Evolutionary conservation across 1,284 basidiomycete genomes (phyloP), one percentile per base, ranked within the genome.

Genomic region (Kwoniella shivajii): DNA sequence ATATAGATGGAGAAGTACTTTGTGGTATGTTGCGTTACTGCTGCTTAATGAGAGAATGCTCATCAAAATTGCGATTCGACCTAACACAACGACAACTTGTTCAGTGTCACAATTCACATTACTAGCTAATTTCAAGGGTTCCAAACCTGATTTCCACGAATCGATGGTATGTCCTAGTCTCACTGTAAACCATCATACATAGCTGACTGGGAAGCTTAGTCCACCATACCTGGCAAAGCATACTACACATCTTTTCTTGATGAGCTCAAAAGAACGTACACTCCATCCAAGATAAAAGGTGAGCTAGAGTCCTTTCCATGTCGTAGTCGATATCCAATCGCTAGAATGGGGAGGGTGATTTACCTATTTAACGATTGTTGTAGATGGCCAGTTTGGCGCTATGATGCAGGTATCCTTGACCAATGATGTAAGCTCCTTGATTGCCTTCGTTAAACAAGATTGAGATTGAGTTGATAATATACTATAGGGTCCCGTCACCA

Each of bases 331-430:
- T n/a, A n/a, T n/a, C n/a, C n/a, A n/a, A n/a, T n/a, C n/a, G n/a
- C n/a, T n/a, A n/a, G n/a, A n/a, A n/a, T n/a, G n/a, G n/a, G n/a
- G 13, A 31, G 24, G 14, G 22, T 24, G 41, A 36, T 51, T 41
- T 18, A 50, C 39, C 53, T 37, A 36, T 58, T 41, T 52, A 27
- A 34, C n/a, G 36, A 16, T 37, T 4, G 29, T 13, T 36, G 45
- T 58, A 93, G 90, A 93, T 73, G 92, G 92, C n/a, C 82, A 81
- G 67, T 94, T 95, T 73, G 91, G 91, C 31, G 92, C 91, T 4
- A 93, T 93, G 91, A 94, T 94, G 92, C 83, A 86, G 56, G 90
- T 95, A 48, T 84, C 81, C 57, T 78, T 94, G 52, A 87, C 83
- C 34, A 95, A 95, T 73, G 91, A 94, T 80, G 90, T 88, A 74